Conservation (phyloP, 192 early-diverging fungal species). For the Coemansia sp. region DNA sequence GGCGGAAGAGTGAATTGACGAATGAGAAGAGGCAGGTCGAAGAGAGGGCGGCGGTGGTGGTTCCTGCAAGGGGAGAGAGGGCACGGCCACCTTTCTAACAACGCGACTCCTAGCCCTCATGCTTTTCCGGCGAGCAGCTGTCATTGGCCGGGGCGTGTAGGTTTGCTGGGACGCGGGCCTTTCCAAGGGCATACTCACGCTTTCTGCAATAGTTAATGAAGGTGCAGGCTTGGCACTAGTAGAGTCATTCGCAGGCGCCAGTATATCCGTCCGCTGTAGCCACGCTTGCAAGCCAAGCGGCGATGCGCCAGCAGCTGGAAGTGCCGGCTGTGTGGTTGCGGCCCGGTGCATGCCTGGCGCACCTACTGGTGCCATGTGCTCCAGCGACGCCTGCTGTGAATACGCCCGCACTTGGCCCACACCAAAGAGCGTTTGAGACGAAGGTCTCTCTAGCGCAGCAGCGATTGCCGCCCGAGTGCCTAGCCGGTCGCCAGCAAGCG, state of each 20-base stretch:
- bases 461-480: conserved; percentile 22
- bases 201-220: neutral
- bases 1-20: conserved; percentile 31
- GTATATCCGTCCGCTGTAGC: conserved; percentile 44
- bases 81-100: conserved; percentile 20
- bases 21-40: conserved; percentile 25
- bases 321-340: neutral
- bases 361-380: neutral
- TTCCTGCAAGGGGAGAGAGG: conserved; percentile 14
- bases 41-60: conserved; percentile 3
- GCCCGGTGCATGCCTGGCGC: conserved; percentile 12
- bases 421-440: conserved; percentile 35
- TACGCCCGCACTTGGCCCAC: neutral
- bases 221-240: conserved; percentile 11
- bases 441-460: conserved; percentile 32
- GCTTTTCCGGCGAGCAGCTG: conserved; percentile 4
- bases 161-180: neutral
- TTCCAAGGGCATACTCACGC: neutral
- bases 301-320: conserved; percentile 1
- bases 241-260: conserved; percentile 28
- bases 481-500: conserved; percentile 25
- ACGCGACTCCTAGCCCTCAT: conserved; percentile 18
- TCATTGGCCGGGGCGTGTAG: conserved; percentile 7
- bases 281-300: conserved; percentile 35
- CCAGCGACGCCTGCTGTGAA: conserved; percentile 5